phyloP scores from a whole-genome alignment of 2,329 filamentous ascomycete species.

The Xenoacremonium recifei region DNA sequence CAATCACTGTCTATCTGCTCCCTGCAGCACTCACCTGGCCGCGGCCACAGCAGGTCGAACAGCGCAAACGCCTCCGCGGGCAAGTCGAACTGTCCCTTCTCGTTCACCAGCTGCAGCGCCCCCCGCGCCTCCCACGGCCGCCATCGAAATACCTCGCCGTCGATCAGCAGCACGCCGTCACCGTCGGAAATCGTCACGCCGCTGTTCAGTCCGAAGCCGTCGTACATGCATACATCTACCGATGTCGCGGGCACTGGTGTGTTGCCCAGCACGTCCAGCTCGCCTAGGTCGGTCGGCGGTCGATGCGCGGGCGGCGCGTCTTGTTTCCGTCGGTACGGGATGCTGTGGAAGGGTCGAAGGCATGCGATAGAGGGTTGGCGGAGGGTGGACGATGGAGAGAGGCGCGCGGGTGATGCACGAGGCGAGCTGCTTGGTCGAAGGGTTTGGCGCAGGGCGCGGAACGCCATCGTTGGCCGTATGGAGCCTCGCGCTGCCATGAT shows the following conservation, averaged over 20 bases:
- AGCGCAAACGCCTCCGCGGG: slow-evolving; percentile 69
- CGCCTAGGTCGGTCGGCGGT: slow-evolving; percentile 62
- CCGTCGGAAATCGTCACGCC: slow-evolving; percentile 69
- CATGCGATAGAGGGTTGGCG: slow-evolving; percentile 2
- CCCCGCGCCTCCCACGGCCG: slow-evolving; percentile 67
- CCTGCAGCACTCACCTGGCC: slow-evolving; percentile 79
- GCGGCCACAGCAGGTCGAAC: slow-evolving; percentile 77
- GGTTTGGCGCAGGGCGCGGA: slow-evolving; percentile 18
- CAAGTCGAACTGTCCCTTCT: slow-evolving; percentile 79
- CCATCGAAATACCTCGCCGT: slow-evolving; percentile 88
- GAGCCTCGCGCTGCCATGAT: slow-evolving; percentile 23
- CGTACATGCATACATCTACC: slow-evolving; percentile 76
- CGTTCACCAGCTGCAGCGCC: slow-evolving; percentile 60
- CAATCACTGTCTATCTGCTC: slow-evolving; percentile 1
- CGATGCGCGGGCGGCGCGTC: slow-evolving; percentile 29
- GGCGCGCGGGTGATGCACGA: no score
- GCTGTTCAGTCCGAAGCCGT: slow-evolving; percentile 86
- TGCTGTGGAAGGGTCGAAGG: slow-evolving; percentile 20
- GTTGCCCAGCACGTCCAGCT: slow-evolving; percentile 75
- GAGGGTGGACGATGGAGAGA: neutral
- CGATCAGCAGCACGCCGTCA: slow-evolving; percentile 74
- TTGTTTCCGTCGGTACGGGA: slow-evolving; percentile 14
- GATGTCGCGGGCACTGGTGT: slow-evolving; percentile 76
- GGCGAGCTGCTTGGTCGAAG: no score
- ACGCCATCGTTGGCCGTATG: slow-evolving; percentile 15